A percentile compares a stretch with the other conserved stretches of the same genome.
Conservation (phyloP, 768 basidiomycete genomes). For the Tephrocybe sp. region DNA sequence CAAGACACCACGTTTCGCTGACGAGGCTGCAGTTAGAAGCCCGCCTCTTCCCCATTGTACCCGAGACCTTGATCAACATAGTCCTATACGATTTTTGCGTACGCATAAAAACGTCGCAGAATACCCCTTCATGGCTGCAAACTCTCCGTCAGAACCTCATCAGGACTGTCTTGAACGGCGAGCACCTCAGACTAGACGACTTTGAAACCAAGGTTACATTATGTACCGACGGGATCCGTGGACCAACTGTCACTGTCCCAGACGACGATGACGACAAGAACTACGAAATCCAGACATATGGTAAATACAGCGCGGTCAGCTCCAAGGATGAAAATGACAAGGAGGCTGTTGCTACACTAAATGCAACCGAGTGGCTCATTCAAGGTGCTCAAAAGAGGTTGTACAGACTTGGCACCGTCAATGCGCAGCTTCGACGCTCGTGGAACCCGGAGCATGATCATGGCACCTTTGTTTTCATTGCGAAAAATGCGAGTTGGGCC, state of each 20-base stretch:
- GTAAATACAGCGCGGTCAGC: neutral
- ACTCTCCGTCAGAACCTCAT: conserved; percentile 36
- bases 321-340: conserved; percentile 14
- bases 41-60: conserved; percentile 40
- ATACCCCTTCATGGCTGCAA: conserved; percentile 38
- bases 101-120: conserved; percentile 30
- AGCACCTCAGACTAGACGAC: conserved; percentile 38
- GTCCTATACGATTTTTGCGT: conserved; percentile 37
- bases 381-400: conserved; percentile 31
- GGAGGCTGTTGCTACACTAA: conserved; percentile 31
- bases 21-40: conserved; percentile 23
- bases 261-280: neutral
- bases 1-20: conserved; percentile 20
- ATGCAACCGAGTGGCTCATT: conserved; percentile 36
- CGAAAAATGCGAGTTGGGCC: conserved; percentile 36
- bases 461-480: conserved; percentile 40
- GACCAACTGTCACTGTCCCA: neutral
- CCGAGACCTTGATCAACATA: conserved; percentile 33
- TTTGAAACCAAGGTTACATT: conserved; percentile 35
- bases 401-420: conserved; percentile 38
- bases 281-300: neutral
- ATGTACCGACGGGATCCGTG: conserved; percentile 12
- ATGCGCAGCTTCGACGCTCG: conserved; percentile 37
- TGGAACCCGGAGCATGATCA: conserved; percentile 30
- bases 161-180: conserved; percentile 37